Evolutionary conservation across 352 stramenopile species (phyloP), one percentile per base, ranked within the genome.

Genomic region (Globisporangium iwayamae): DNA sequence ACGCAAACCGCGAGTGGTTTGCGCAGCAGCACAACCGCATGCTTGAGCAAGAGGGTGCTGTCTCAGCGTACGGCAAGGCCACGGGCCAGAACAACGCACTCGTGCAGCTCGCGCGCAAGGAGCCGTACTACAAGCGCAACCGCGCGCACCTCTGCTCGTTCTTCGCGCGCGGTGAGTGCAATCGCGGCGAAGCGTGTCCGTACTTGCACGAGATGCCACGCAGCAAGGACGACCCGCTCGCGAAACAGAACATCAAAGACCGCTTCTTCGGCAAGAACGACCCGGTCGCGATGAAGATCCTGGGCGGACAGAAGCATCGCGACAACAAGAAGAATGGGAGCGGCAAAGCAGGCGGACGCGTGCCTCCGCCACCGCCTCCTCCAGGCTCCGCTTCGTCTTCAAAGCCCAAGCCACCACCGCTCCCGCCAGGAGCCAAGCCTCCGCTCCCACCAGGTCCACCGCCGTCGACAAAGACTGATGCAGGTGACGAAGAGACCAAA

Each of bases 171-270:
- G 96, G 96, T 51, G 94, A 98, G 78, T 99, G 94, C 70, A 97
- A 92, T 67, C 88, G 90, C 54, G 90, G 94, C 30, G 82, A 94
- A 14, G 83, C 87, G 34, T 99, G 96, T 75, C 96, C 96, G 1
- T 99, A 98, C 67, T 63, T 97, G 69, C 90, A 99, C 70, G 96
- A 98, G 74, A 97, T 98, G 90, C 93, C 91, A 3, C 87, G 87
- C 18, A 85, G 85, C 66, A 94, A 97, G 72, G 92, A 93, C 71
- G 92, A 98, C 71, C 91, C 93, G 41, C 74, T 98, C 32, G 86
- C 85, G n/a, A 98, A 98, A 70, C 95, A 98, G 73, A 98, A 98
- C 86, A 98, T 97, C 38, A 94, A 96, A 56, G 91, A 98, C 73
- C 78, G 96, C 14, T 98, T 96, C 71, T 97, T 96, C 63, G 94